Conservation (phyloP, 2,329 filamentous ascomycete genomes). For the Calonectria pseudoturangicola region DNA sequence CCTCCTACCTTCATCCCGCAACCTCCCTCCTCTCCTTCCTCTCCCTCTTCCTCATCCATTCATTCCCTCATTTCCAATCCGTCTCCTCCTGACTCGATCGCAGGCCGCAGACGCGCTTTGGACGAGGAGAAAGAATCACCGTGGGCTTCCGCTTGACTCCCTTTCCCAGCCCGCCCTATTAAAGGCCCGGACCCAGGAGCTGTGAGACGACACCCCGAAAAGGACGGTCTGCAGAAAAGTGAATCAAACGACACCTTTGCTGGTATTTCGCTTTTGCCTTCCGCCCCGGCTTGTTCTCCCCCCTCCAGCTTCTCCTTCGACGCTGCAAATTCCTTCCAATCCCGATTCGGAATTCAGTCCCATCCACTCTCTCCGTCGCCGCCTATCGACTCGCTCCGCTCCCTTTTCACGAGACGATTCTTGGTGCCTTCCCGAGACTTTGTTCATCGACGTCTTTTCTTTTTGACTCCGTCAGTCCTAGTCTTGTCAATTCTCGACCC, state of each 20-base stretch:
- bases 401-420: slow-evolving; percentile 49
- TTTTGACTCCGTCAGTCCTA: slow-evolving; percentile 40
- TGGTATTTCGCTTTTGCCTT: slow-evolving; percentile 62
- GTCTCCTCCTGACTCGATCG: slow-evolving; percentile 67
- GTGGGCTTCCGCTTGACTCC: slow-evolving; percentile 49
- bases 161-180: slow-evolving; percentile 53
- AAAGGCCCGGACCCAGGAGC: slow-evolving; percentile 55
- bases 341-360: slow-evolving; percentile 64
- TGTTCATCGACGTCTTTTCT: slow-evolving; percentile 43
- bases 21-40: slow-evolving; percentile 64
- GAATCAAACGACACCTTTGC: slow-evolving; percentile 61
- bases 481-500: slow-evolving; percentile 61
- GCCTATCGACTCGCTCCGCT: slow-evolving; percentile 56
- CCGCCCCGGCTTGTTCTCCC: slow-evolving; percentile 46
- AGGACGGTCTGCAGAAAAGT: slow-evolving; percentile 53
- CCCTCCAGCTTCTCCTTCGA: slow-evolving; percentile 49
- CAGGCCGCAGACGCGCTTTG: slow-evolving; percentile 60
- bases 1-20: slow-evolving; percentile 69
- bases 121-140: slow-evolving; percentile 60
- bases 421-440: slow-evolving; percentile 61
- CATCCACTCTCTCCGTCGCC: slow-evolving; percentile 51
- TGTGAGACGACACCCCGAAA: slow-evolving; percentile 52
- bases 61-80: slow-evolving; percentile 71
- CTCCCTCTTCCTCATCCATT: slow-evolving; percentile 68
- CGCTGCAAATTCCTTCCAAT: slow-evolving; percentile 65